Evolutionary conservation across 768 basidiomycete genomes (phyloP).

Genomic region (Leccinum rimulosum): DNA sequence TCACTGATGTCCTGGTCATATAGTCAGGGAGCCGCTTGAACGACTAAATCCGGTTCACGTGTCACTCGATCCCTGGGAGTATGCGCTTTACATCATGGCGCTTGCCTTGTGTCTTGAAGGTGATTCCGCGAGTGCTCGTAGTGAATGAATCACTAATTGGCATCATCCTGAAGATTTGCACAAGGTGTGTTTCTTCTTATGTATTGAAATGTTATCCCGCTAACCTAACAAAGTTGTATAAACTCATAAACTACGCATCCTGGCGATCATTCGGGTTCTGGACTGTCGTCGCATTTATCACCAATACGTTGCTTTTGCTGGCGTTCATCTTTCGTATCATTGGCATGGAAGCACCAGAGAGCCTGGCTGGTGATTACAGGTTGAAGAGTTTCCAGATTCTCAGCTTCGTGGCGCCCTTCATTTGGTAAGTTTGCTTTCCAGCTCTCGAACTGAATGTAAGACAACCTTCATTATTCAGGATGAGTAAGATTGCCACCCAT

Average conservation of each 20-base stretch:
- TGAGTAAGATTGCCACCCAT: slow-evolving; percentile 55
- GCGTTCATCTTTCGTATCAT: slow-evolving; percentile 74
- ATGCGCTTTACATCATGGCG: slow-evolving; percentile 73
- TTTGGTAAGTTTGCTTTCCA: slow-evolving; percentile 57
- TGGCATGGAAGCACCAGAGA: slow-evolving; percentile 42
- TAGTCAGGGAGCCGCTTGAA: slow-evolving; percentile 78
- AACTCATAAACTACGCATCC: slow-evolving; percentile 70
- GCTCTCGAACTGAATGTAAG: neutral
- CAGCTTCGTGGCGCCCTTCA: slow-evolving; percentile 83
- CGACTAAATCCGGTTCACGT: slow-evolving; percentile 52
- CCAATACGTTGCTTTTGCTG: slow-evolving; percentile 66
- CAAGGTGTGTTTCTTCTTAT: slow-evolving; percentile 16
- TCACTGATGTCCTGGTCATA: neutral
- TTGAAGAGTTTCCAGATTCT: slow-evolving; percentile 84
- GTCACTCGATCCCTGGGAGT: slow-evolving; percentile 78
- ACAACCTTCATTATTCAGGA: slow-evolving; percentile 46
- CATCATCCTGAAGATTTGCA: slow-evolving; percentile 18
- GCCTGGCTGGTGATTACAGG: slow-evolving; percentile 39
- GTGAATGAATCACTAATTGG: slow-evolving; percentile 39
- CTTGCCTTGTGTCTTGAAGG: slow-evolving; percentile 81
- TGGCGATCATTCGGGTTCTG: slow-evolving; percentile 84
- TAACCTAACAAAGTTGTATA: slow-evolving; percentile 51
- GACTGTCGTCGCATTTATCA: slow-evolving; percentile 67
- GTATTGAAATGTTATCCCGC: neutral
- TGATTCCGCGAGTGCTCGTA: slow-evolving; percentile 28